Base-by-base conservation (phyloP, 371 early-diverging fungal genomes). In the Mortierella sp. region DNA sequence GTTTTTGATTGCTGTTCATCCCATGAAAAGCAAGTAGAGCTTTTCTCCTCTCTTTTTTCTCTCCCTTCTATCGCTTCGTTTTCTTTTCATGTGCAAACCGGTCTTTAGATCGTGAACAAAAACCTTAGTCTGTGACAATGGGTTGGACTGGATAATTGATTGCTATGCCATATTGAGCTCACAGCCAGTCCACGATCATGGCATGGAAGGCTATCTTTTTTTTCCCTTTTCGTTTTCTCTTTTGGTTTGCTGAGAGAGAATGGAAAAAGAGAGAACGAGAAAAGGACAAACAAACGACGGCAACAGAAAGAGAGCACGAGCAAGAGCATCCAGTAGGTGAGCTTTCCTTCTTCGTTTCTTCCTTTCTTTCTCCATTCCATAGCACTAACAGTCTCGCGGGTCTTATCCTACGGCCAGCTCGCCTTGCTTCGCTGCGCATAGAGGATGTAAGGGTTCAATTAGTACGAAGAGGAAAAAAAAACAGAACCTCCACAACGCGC, bases 241-340 rank as follows among this genome's bases (percentile, higher is more conserved):
- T n/a, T 27, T n/a, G 8, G 58, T 12, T 56, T 56, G 58, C 58
- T 29, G 63, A 35, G 21, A 29, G 63, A 63, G 35, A 32, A 63
- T 18, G 51, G 18, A 21, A 51, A 49, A n/a, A 56, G 56, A 68
- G 21, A 65, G 18, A 18, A n/a, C n/a, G 55, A 55, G 56, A 56
- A 21, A 10, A 10, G 21, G n/a, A 56, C 56, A 21, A n/a, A 10
- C 12, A 14, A 60, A 32, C 21, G 18, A 51, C 51, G 18, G 16
- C 51, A 51, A 27, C 24, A 56, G 16, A 10, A 11, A 56, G 56
- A 16, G 63, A 60, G 63, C 32, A 60, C 14, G 32, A 60, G 35
- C 63, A 60, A 56, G 63, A 60, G 60, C 68, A 65, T 35, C 38
- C 21, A 65, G 68, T 41, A 41, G 41, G 68, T 38, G 68, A 68